Evolutionary conservation across 768 basidiomycete species (phyloP), one percentile per base, ranked within the genome.

Genomic region (Suillus alpinus): DNA sequence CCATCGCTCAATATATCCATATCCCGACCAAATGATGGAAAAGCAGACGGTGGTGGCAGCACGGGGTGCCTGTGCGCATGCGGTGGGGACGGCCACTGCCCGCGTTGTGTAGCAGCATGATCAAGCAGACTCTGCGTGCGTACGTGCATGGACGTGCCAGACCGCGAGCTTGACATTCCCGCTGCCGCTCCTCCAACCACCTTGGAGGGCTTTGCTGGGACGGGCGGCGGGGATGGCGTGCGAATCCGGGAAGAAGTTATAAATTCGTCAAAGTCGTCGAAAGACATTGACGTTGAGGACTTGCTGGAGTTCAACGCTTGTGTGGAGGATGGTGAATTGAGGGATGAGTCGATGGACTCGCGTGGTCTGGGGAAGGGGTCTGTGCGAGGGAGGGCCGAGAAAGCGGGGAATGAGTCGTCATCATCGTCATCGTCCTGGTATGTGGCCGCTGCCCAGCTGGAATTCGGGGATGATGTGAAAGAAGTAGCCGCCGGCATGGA

Each of bases 121-220:
- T 85, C 80, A 65, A 91, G 69, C 29, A 90, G 75, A 62, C 78
- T 85, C 62, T 81, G 71, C 2, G 87, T 85, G 41, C 87, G 83
- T 59, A 80, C 77, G 63, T 86, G 86, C 13, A 80, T 59, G 31
- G 59, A 69, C 56, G 57, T 58, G 44, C 23, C 10, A 37, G 64
- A 39, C 10, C 59, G 62, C 26, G 65, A 43, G 29, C 47, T 44
- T 14, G 57, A 32, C 51, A 69, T 58, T 36, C 70, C 66, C 34
- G 60, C 47, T 44, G 63, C 64, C 34, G 61, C 29, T 14, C 36
- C 23, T 50, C 37, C 53, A 56, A 43, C 43, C 41, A 37, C 57
- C 59, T 36, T 67, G 64, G n/a, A 66, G 52, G 36, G 57, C 56
- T 82, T 82, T 9, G 75, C 62, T 16, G 78, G 77, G 12, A 75